These are phyloP conservation scores for Chara braunii DNA, from an alignment of 139 green algal genomes.

Conservation along the genomic window DNA sequence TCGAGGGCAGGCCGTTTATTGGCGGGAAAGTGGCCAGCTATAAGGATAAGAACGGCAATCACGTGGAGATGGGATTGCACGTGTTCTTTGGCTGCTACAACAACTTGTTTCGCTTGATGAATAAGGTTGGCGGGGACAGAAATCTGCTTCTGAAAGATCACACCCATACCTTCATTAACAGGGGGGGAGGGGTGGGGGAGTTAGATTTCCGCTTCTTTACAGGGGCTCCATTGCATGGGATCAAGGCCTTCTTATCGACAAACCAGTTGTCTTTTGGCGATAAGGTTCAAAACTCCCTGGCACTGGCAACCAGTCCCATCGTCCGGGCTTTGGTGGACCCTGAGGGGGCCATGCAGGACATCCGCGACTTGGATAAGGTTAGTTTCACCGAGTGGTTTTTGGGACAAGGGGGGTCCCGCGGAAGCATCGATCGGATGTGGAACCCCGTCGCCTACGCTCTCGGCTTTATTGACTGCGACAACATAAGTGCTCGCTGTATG, in stretches of 20 bases:
- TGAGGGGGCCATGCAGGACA: constrained; percentile 79
- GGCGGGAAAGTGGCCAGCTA: constrained; percentile 94
- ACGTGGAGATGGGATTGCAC: constrained; percentile 95
- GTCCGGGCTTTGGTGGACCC: constrained; percentile 83
- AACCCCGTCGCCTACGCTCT: constrained; percentile 93
- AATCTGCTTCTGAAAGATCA: constrained; percentile 94
- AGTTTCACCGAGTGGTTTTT: constrained; percentile 60
- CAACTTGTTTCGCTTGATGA: constrained; percentile 92
- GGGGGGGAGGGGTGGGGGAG: constrained; percentile 58
- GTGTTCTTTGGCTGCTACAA: constrained; percentile 93
- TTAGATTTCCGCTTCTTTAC: constrained; percentile 87
- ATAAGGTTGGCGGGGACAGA: constrained; percentile 53
- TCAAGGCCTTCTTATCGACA: constrained; percentile 95
- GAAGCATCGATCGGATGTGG: constrained; percentile 90
- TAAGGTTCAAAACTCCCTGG: constrained; percentile 71
- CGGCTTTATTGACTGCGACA: constrained; percentile 91
- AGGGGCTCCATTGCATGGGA: constrained; percentile 78
- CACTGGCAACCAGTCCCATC: constrained; percentile 80
- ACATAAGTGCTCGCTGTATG: constrained; percentile 93
- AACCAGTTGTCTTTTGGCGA: constrained; percentile 70
- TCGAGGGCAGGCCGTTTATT: constrained; percentile 75
- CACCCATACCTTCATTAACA: constrained; percentile 94
- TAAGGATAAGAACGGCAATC: constrained; percentile 87
- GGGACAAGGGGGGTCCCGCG: constrained; percentile 63
- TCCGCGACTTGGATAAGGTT: constrained; percentile 69